These are phyloP conservation scores for Verbascum thapsus DNA, from an alignment of 257 asterid genomes.

Conservation along the genomic window DNA sequence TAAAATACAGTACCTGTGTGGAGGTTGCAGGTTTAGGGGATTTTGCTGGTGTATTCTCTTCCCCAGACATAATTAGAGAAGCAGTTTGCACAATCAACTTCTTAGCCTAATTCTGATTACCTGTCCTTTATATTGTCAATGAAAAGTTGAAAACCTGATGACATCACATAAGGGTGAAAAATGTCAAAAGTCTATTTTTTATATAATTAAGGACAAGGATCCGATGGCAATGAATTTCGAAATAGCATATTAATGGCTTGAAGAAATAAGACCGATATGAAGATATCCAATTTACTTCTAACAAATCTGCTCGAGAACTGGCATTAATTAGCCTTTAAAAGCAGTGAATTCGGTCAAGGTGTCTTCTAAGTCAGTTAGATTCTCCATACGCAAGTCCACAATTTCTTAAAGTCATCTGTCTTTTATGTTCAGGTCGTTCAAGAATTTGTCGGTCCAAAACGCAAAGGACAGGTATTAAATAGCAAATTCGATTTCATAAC, in stretches of 20 bases:
- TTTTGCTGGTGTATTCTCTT: conserved; percentile 66
- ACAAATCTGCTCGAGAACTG: conserved; percentile 24
- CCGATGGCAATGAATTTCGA: conserved; percentile 11
- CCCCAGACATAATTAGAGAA: conserved; percentile 75
- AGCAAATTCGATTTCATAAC: neutral
- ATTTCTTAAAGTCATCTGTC: neutral
- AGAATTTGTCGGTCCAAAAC: conserved; percentile 15
- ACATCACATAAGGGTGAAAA: conserved; percentile 15
- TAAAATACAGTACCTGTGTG: conserved; percentile 51
- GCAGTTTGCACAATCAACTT: conserved; percentile 33
- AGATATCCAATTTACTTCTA: conserved; percentile 15
- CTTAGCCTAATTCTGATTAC: conserved; percentile 25
- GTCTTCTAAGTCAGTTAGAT: conserved; percentile 2
- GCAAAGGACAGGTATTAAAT: conserved; percentile 1
- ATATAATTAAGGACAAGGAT: neutral
- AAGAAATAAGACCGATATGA: conserved; percentile 11
- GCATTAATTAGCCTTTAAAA: conserved; percentile 30
- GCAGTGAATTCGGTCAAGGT: conserved; percentile 20
- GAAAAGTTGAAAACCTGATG: conserved; percentile 34
- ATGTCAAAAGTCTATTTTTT: neutral
- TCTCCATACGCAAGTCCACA: conserved; percentile 4
- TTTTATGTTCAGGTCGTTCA: conserved; percentile 8
- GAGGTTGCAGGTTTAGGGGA: conserved; percentile 64
- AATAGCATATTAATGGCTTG: conserved; percentile 8
- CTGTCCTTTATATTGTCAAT: conserved; percentile 22